These are phyloP conservation scores for Cercospora zeina DNA, from an alignment of 2,329 filamentous ascomycete genomes.

Conservation along the genomic window DNA sequence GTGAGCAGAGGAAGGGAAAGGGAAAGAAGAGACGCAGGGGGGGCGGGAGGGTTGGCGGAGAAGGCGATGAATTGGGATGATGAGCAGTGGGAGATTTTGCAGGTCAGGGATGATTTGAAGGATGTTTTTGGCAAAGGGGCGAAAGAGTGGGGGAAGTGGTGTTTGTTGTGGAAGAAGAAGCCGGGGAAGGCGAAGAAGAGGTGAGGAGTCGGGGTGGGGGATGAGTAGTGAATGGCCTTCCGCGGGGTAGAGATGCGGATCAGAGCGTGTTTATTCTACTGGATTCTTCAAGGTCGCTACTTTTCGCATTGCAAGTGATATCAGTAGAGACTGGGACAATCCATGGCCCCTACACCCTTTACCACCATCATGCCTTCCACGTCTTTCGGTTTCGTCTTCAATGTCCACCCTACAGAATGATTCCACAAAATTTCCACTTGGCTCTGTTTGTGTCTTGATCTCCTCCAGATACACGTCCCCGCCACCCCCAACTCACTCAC, in stretches of 20 bases:
- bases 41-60: neutral
- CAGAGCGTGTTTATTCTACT: too few species aligned
- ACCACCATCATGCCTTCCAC: slow-evolving; percentile 52
- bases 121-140: slow-evolving; percentile 24
- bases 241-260: neutral
- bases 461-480: slow-evolving; percentile 45
- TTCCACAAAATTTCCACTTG: slow-evolving; percentile 41
- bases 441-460: neutral
- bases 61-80: slow-evolving; percentile 46
- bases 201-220: neutral
- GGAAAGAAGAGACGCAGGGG: slow-evolving; percentile 19
- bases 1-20: neutral
- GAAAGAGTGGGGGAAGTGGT: slow-evolving; percentile 28
- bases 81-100: slow-evolving; percentile 43
- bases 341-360: slow-evolving; percentile 52
- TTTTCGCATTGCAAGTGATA: neutral
- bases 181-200: slow-evolving; percentile 22
- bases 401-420: slow-evolving; percentile 44
- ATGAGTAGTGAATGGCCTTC: neutral
- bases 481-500: slow-evolving; percentile 50
- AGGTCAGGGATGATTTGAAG: slow-evolving; percentile 29
- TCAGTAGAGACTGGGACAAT: slow-evolving; percentile 39
- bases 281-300: neutral
- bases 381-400: slow-evolving; percentile 47
- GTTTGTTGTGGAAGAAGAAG: slow-evolving; percentile 38